Evolutionary conservation across 495 filamentous ascomycete genomes (phyloP), one percentile per base, ranked within the genome.

Genomic region (Oleoguttula mirabilis): DNA sequence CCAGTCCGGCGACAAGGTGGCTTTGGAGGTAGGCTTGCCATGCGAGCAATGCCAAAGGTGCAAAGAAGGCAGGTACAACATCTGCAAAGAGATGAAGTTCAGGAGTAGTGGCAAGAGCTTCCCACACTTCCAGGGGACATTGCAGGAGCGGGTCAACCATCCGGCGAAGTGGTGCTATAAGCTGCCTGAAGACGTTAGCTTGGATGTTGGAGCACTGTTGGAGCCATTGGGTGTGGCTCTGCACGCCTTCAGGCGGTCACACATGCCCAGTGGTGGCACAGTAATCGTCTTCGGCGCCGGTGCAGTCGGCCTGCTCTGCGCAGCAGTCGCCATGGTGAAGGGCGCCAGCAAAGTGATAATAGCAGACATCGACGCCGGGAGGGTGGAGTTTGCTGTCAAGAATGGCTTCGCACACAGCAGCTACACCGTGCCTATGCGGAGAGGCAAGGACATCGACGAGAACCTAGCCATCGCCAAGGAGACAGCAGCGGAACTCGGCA

Each of bases 261-360:
- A 84, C 4, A 60, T 68, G 3, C 53, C 64, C 0, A 61, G 61
- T 0, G 62, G 67, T 1, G 63, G 68, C 1, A 72, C 74, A 0
- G 76, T 83, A 0, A 62, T 94, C 22, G 70, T 94, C 0, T 77
- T 94, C 36, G 85, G 85, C 12, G 83, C 85, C 8, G 85, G 85
- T 3, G 76, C 84, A 3, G 79, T 94, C 3, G 85, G 85, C 0
- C 63, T 90, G 5, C 66, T 92, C 0, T 77, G 80, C 20, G 82
- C 84, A 19, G 78, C 82, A 0, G 69, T 76, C 12, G 67, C 69
- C 25, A 78, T 77, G 50, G 70, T 82, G 39, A 78, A 79, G 37
- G 77, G 82, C 19, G 74, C 77, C 22, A 73, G 67, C 41, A 66
- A 52, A 1, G 71, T 93, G 30, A 60, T 86, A 4, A 78, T 90